Percentiles rank a stretch among this genome's conserved stretches.
phyloP scores from a whole-genome alignment of 1,139 yeast genomes.

The Tardiomyces blankii region DNA sequence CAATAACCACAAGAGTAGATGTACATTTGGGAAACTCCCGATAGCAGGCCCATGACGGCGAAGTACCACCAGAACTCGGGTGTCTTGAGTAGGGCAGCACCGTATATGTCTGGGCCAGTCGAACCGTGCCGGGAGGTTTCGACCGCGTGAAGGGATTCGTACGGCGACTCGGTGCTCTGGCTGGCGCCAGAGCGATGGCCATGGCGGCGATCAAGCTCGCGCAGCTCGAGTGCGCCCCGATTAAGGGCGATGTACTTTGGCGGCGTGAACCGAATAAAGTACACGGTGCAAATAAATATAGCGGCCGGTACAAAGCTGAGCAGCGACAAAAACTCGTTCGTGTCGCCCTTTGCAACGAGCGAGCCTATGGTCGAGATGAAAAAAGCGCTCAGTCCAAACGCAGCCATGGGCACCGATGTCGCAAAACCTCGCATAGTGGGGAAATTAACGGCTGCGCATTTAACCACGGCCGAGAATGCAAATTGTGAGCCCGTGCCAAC shows the following conservation, averaged over 20 bases:
- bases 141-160: too few species aligned
- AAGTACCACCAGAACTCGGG: slow-evolving; percentile 28
- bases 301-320: slow-evolving; percentile 22
- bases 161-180: background rate
- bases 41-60: slow-evolving; percentile 46
- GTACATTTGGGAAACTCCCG: slow-evolving; percentile 71
- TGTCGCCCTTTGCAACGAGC: slow-evolving; percentile 20
- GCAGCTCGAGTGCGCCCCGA: slow-evolving; percentile 1
- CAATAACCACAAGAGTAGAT: slow-evolving; percentile 66
- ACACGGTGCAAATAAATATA: slow-evolving; percentile 16
- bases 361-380: slow-evolving; percentile 25
- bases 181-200: background rate
- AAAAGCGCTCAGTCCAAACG: slow-evolving; percentile 33
- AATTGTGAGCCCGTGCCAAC: slow-evolving; percentile 30
- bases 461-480: slow-evolving; percentile 29
- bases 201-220: slow-evolving; percentile 1
- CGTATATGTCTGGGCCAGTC: slow-evolving; percentile 13
- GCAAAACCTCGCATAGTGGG: slow-evolving; percentile 30
- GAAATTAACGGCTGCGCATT: slow-evolving; percentile 32
- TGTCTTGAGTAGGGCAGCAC: slow-evolving; percentile 15
- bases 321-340: slow-evolving; percentile 22
- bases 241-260: slow-evolving; percentile 2
- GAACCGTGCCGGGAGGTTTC: background rate
- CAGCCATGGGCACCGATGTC: slow-evolving; percentile 32
- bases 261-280: slow-evolving; percentile 15